Base-by-base conservation (phyloP, 2,329 filamentous ascomycete species). In the Aspergillus jensenii region DNA sequence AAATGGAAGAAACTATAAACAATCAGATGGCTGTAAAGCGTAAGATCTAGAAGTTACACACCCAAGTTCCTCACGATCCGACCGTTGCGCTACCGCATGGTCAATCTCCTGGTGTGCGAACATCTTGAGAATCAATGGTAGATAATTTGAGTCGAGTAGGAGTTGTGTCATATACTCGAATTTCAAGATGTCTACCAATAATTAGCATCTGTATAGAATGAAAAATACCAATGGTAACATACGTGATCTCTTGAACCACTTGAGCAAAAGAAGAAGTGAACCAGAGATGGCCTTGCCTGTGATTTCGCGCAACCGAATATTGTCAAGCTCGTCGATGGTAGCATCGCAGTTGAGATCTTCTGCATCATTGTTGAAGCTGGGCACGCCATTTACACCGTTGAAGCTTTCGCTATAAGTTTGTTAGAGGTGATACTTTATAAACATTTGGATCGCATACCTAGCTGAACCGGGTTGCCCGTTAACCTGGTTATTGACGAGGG, bases 211-310 rank as follows among this genome's bases (percentile, higher is more conserved):
- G 25, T 14, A 3, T 6, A 27, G 17, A 8, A 43, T 37, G 14
- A 9, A 4, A 40, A 17, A 15, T 14, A 21, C n/a, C 27, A 14
- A 23, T 27, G 6, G 33, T 31, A 35, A 80, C 90, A 80, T 80
- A 96, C 91, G 95, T 58, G 92, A 97, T 54, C 96, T 81, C 73
- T 96, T 96, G 67, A 98, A 89, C 95, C 95, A 99, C 75, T 98
- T 99, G 60, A 98, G 73, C 45, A 98, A 76, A n/a, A 96, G 79
- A 27, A 99, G 79, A 27, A 99, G 78, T 55, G 92, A 89, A 1
- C 90, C 93, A n/a, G 92, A 95, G 21, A 96, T 88, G 0, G 93
- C 93, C 75, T 98, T 98, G 25, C 89, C 87, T 12, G 89, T 89
- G 52, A 99, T 93, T 74, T 99, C 95, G 56, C 93, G 86, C 15